Evolutionary conservation across 2,329 filamentous ascomycete species (phyloP).

Genomic region (Diaporthe caulivora): DNA sequence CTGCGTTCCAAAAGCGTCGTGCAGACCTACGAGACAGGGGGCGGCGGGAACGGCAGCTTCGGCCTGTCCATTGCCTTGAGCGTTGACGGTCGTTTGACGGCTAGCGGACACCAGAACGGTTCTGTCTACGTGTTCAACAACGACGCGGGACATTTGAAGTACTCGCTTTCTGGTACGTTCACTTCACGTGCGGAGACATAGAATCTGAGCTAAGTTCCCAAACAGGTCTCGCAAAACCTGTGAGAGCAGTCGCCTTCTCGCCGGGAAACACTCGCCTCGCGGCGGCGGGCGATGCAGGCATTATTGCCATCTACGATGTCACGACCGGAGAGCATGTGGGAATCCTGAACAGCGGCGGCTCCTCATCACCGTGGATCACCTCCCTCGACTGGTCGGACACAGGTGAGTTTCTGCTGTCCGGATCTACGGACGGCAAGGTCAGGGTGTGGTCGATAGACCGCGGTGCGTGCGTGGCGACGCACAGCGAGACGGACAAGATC

Average conservation of each 20-base stretch:
- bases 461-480: constrained; percentile 88
- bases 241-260: constrained; percentile 89
- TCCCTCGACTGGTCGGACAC: constrained; percentile 93
- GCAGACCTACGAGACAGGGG: constrained; percentile 82
- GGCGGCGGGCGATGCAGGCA: constrained; percentile 87
- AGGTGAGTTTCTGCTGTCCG: constrained; percentile 90
- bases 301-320: constrained; percentile 94
- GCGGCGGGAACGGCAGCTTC: constrained; percentile 74
- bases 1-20: constrained; percentile 63
- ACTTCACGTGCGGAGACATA: not conserved
- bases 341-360: constrained; percentile 69
- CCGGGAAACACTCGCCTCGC: constrained; percentile 87
- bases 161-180: constrained; percentile 82
- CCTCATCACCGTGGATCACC: constrained; percentile 91
- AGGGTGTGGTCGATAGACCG: constrained; percentile 96
- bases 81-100: constrained; percentile 84
- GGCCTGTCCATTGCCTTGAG: constrained; percentile 88
- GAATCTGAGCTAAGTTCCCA: not conserved
- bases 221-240: constrained; percentile 84
- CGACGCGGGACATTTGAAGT: constrained; percentile 84
- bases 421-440: constrained; percentile 91
- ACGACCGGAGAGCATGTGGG: constrained; percentile 92
- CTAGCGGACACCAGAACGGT: constrained; percentile 93
- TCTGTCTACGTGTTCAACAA: constrained; percentile 96
- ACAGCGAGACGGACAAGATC: constrained; percentile 88